These are phyloP conservation scores for Anacardium occidentale DNA, from an alignment of 345 rosid species.

Conservation along the genomic window DNA sequence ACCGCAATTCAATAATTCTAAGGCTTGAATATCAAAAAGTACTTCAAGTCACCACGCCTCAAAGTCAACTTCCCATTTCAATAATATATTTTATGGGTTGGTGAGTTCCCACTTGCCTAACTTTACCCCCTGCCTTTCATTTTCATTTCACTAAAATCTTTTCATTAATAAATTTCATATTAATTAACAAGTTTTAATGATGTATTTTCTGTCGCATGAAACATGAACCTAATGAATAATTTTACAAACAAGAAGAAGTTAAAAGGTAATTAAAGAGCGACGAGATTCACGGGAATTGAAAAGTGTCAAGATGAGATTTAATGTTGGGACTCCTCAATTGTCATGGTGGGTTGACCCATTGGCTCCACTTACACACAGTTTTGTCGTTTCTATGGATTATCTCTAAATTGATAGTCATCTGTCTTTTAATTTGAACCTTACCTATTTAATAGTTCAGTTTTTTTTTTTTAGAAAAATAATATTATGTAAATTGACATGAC, in stretches of 20 bases:
- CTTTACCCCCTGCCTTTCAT: constrained; percentile 22
- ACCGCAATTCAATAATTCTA: not conserved
- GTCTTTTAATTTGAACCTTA: not conserved
- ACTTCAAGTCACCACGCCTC: not conserved
- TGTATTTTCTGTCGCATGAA: no score
- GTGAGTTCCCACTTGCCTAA: constrained; percentile 42
- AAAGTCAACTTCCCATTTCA: constrained; percentile 38
- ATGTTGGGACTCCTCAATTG: constrained; percentile 1
- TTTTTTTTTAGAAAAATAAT: no score
- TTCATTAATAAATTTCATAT: no score
- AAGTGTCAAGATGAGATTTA: constrained; percentile 3
- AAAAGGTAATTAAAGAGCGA: not conserved
- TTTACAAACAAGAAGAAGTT: not conserved
- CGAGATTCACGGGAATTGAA: constrained; percentile 23
- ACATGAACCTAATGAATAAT: not conserved
- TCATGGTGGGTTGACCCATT: not conserved
- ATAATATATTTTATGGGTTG: constrained; percentile 18
- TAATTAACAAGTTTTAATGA: no score
- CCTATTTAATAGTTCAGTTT: not conserved
- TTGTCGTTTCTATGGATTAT: not conserved
- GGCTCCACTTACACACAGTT: not conserved
- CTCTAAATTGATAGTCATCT: not conserved
- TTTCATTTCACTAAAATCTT: constrained; percentile 15
- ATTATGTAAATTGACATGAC: no score
- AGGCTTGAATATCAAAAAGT: not conserved